phyloP scores from a whole-genome alignment of 805 yeast genomes.

The Candida ortonii region DNA sequence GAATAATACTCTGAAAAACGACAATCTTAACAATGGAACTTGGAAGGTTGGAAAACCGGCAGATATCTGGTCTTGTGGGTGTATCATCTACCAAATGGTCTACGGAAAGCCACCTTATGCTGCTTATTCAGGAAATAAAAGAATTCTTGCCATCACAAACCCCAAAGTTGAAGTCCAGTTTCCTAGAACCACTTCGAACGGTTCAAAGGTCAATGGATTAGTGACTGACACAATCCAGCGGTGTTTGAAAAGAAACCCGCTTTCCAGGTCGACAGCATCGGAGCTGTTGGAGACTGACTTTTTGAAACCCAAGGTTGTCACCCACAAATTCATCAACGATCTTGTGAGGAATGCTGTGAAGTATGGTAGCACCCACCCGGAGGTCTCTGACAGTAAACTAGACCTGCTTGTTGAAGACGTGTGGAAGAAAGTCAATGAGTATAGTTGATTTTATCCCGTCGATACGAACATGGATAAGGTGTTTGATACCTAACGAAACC shows the following conservation, averaged over 20 bases:
- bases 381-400: conserved; percentile 35
- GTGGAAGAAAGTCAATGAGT: conserved; percentile 48
- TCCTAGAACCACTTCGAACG: conserved; percentile 42
- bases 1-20: conserved; percentile 32
- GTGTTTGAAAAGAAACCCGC: conserved; percentile 72
- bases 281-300: conserved; percentile 63
- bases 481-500: too few relatives aligned
- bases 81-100: conserved; percentile 92
- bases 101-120: conserved; percentile 94
- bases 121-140: conserved; percentile 66
- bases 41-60: conserved; percentile 92
- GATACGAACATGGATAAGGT: too few relatives aligned
- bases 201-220: conserved; percentile 25
- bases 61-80: conserved; percentile 98
- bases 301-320: conserved; percentile 70
- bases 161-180: conserved; percentile 70
- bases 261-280: conserved; percentile 59
- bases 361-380: conserved; percentile 54
- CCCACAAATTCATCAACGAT: conserved; percentile 62
- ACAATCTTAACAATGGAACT: conserved; percentile 28
- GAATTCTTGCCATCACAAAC: conserved; percentile 81
- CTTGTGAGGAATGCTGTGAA: conserved; percentile 73
- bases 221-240: conserved; percentile 67
- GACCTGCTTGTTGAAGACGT: conserved; percentile 53
- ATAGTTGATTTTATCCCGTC: conserved; percentile 31